These are phyloP conservation scores for Quercus tomentella DNA, from an alignment of 331 rosid genomes.

Conservation along the genomic window DNA sequence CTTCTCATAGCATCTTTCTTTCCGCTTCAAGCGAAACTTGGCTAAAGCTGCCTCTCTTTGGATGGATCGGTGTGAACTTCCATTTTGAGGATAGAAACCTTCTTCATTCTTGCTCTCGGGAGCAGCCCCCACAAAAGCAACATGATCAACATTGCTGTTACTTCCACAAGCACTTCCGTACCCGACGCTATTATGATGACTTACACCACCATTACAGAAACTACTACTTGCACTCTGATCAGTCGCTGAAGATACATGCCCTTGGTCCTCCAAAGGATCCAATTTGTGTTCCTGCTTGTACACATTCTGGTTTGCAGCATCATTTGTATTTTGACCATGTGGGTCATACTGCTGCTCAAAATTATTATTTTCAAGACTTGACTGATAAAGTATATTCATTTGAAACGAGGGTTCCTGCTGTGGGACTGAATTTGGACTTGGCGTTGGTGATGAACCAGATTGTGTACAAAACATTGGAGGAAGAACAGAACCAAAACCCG, in stretches of 20 bases:
- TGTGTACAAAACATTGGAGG: constrained; percentile 54
- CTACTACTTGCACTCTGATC: constrained; percentile 76
- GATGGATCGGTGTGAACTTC: constrained; percentile 48
- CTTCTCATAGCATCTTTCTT: constrained; percentile 94
- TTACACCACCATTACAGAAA: constrained; percentile 62
- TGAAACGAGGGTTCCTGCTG: constrained; percentile 49
- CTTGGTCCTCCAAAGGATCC: constrained; percentile 57
- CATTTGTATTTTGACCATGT: constrained; percentile 29
- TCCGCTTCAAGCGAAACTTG: constrained; percentile 88
- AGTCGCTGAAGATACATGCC: constrained; percentile 55
- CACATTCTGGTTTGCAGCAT: constrained; percentile 24
- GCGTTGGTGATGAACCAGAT: constrained; percentile 46
- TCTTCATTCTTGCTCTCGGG: constrained; percentile 68
- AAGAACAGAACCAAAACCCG: constrained; percentile 45
- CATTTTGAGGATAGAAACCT: constrained; percentile 27
- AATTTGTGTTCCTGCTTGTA: constrained; percentile 40
- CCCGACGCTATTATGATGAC: constrained; percentile 51
- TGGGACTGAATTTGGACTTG: constrained; percentile 35
- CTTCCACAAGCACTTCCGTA: constrained; percentile 84
- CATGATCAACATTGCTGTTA: constrained; percentile 55
- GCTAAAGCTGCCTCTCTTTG: constrained; percentile 85
- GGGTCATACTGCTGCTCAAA: constrained; percentile 42
- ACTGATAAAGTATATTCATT: constrained; percentile 48
- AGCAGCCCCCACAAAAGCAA: constrained; percentile 31
- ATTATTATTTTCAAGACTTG: constrained; percentile 35